Conservation (phyloP, 495 filamentous ascomycete genomes). For the Lasiosphaeria hispida region DNA sequence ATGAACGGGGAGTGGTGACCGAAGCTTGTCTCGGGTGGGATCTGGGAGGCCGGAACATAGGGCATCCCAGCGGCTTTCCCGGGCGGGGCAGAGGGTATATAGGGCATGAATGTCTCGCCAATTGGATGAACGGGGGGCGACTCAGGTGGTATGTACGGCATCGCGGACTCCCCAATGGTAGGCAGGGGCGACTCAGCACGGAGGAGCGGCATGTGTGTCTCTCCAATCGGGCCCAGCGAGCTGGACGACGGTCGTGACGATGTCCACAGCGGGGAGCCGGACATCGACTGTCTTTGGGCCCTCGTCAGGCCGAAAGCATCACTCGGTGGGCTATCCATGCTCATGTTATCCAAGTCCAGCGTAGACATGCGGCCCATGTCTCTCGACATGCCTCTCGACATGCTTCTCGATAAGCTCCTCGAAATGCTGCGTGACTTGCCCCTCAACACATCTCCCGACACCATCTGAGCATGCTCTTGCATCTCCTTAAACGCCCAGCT, state of each 20-base stretch:
- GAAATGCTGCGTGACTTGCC: too few species aligned
- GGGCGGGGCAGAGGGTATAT: slow-evolving; percentile 34
- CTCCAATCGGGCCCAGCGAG: slow-evolving; percentile 34
- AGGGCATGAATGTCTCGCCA: slow-evolving; percentile 38
- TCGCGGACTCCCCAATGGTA: slow-evolving; percentile 32
- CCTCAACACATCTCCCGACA: slow-evolving; percentile 13
- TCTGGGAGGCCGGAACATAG: slow-evolving; percentile 27
- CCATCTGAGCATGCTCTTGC: slow-evolving; percentile 45
- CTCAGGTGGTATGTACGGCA: slow-evolving; percentile 28
- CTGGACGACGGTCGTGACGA: slow-evolving; percentile 20
- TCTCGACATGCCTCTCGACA: not conserved
- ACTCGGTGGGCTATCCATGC: slow-evolving; percentile 40
- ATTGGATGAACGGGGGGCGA: slow-evolving; percentile 32
- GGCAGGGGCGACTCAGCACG: slow-evolving; percentile 39
- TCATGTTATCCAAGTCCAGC: slow-evolving; percentile 42
- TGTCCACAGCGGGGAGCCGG: slow-evolving; percentile 29
- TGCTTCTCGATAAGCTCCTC: too few species aligned
- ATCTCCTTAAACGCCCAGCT: slow-evolving; percentile 53
- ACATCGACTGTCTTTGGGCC: slow-evolving; percentile 31
- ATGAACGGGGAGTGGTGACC: slow-evolving; percentile 31
- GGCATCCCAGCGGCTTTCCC: slow-evolving; percentile 35
- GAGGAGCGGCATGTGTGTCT: slow-evolving; percentile 39
- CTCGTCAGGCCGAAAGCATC: slow-evolving; percentile 43
- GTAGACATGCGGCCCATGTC: slow-evolving; percentile 29
- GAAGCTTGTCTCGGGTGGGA: slow-evolving; percentile 33